Base-by-base conservation (phyloP, 352 stramenopile species). In the Globisporangium cylindrosporum region DNA sequence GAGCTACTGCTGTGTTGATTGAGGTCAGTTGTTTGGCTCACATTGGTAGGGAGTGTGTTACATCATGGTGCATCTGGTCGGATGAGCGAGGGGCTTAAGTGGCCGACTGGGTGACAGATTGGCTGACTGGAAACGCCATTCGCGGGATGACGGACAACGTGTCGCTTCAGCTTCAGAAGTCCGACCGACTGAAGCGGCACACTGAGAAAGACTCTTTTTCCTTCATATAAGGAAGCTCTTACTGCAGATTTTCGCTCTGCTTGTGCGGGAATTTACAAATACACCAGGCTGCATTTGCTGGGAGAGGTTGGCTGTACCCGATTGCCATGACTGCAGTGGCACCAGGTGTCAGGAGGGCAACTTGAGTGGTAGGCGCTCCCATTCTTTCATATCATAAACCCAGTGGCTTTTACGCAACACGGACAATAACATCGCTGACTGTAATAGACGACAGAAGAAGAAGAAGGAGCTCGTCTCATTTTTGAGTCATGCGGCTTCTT, bases 111-210 rank as follows among this genome's bases (percentile, higher is more conserved):
- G 18, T 24, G 54, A n/a, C 27, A 20, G 15, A 8, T 18, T n/a
- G 12, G 15, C 54, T 60, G 54, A 60, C 15, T 60, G 27, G 27
- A 60, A 60, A 60, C 27, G 54, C 54, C 43, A 49, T 51, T 51
- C 43, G 43, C 18, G 18, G 7, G 6, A 38, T 43, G 54, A 60
- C 54, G 27, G 54, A 60, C 54, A 41, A 10, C 20, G 27, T 60
- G 53, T 9, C 25, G 25, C 53, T 59, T 59, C 53, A 59, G 53
- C 29, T 59, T 59, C 53, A 59, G 53, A 20, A 51, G 3, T 51
- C 3, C 43, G 6, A 38, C 3, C 43, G 6, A 38, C 51, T 29
- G 51, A 57, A 29, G 43, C 3, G 0, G 14, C 4, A 20, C 14
- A 32, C 29, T 32, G 27, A 29, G 27, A 7, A 7, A 49, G 15